Percentiles rank a stretch among this genome's conserved stretches.
phyloP scores from a whole-genome alignment of 2,329 filamentous ascomycete species.

The Eutypella sp. region DNA sequence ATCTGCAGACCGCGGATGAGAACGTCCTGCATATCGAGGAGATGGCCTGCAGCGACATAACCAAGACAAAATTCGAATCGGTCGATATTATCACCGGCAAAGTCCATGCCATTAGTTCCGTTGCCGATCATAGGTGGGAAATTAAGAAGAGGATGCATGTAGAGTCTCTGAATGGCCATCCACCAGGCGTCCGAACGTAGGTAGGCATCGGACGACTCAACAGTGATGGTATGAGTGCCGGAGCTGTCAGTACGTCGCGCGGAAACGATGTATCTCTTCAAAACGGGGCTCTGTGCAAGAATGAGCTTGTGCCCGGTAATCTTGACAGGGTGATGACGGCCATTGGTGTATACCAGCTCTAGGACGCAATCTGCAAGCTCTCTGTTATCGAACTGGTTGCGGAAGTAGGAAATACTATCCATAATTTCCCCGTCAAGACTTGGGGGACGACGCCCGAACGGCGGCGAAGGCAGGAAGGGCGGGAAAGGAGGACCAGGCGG shows the following conservation, averaged over 20 bases:
- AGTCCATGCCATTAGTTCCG: conserved; percentile 27
- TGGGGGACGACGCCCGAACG: conserved; percentile 15
- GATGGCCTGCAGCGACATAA: conserved; percentile 58
- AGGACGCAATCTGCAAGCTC: conserved; percentile 38
- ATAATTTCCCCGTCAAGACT: conserved; percentile 19
- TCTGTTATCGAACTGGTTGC: conserved; percentile 32
- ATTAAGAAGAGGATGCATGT: conserved; percentile 46
- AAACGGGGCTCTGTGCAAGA: conserved; percentile 45
- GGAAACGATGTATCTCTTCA: conserved; percentile 29
- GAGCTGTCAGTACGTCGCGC: conserved; percentile 24
- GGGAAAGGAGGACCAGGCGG: conserved; percentile 17
- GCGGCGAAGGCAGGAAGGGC: conserved; percentile 19
- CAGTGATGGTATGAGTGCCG: conserved; percentile 34
- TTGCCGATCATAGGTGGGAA: conserved; percentile 26
- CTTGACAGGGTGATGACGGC: conserved; percentile 31
- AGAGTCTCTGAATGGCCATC: conserved; percentile 52
- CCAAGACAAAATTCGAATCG: conserved; percentile 54
- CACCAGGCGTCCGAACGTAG: conserved; percentile 52
- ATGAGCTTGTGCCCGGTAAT: conserved; percentile 53
- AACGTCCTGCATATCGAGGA: conserved; percentile 52
- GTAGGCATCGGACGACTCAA: conserved; percentile 48
- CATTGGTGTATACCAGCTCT: conserved; percentile 34
- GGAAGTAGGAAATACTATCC: conserved; percentile 28
- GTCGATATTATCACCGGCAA: conserved; percentile 35
- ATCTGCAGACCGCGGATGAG: conserved; percentile 55